Evolutionary conservation across 257 asterid species (phyloP), one percentile per base, ranked within the genome.

Genomic region (Salvia hispanica): DNA sequence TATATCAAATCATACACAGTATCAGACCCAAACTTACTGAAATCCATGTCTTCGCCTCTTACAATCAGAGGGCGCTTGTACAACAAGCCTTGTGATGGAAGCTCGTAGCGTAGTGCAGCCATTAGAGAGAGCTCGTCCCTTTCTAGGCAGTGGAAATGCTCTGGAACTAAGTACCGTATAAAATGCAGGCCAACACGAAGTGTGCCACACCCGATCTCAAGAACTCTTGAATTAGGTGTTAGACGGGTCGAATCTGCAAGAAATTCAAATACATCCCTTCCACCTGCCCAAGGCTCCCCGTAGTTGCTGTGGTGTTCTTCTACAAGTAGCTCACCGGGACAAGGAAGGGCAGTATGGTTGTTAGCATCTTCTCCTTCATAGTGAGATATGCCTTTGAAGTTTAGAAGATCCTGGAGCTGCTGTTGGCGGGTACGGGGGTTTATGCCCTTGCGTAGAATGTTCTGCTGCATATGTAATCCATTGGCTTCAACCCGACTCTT

Each of bases 281-380:
- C 98, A 40, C 98, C 98, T 1, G 98, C 96, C 97, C 98, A 93
- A 14, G 98, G 98, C 80, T 93, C 98, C 45, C 98, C 98, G 33
- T 93, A 93, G 72, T 90, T 83, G 88, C 98, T 93, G 77, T 90
- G 97, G 73, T 93, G 98, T 68, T 88, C 85, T 79, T 93, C 98
- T 2, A 93, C 97, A 4, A 90, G 96, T 53, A 93, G 85, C 72
- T 90, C 95, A 5, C 92, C 88, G 0, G 98, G 96, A 70, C 97
- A 93, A 12, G 96, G 95, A 21, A 90, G 84, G 65, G 97, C 90
- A 7, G 98, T 93, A 86, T 90, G 95, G 81, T 90, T 93, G 66
- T 60, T 80, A 34, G 87, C 86, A 69, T 80, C 90, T 70, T 78
- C 89, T 73, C 89, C 91, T 76, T 86, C 97, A 46, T 93, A 86